Evolutionary conservation across 768 basidiomycete genomes (phyloP).

Genomic region (Hirschioporus abietinus): DNA sequence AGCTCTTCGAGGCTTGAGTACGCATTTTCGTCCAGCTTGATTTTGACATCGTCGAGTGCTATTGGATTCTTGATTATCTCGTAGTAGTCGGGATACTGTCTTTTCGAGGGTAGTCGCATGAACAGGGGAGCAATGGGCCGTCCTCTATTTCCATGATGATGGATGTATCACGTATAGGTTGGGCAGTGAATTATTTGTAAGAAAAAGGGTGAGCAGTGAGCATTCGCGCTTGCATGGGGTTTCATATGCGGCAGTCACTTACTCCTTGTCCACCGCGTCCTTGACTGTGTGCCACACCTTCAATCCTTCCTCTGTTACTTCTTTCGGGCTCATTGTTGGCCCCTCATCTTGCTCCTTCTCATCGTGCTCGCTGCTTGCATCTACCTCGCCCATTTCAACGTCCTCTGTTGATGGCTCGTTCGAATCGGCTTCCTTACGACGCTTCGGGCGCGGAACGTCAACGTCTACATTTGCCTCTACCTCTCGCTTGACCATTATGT

Average conservation of each 20-base stretch:
- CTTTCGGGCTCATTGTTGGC: background rate
- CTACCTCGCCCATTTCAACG: slow-evolving; percentile 24
- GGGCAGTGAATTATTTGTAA: slow-evolving; percentile 19
- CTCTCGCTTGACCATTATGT: slow-evolving; percentile 46
- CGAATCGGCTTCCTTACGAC: slow-evolving; percentile 38
- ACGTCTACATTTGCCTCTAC: slow-evolving; percentile 32
- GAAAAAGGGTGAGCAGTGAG: slow-evolving; percentile 38
- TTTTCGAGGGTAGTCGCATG: slow-evolving; percentile 63
- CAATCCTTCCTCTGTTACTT: slow-evolving; percentile 54
- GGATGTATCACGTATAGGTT: slow-evolving; percentile 21
- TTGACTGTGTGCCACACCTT: slow-evolving; percentile 73
- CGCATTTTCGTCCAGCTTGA: slow-evolving; percentile 51
- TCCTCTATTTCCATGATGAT: slow-evolving; percentile 41
- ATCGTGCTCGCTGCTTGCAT: background rate
- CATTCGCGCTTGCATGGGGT: slow-evolving; percentile 25
- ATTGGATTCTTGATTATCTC: slow-evolving; percentile 73
- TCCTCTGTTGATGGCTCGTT: slow-evolving; percentile 36
- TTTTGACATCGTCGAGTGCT: slow-evolving; percentile 85
- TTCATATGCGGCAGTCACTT: slow-evolving; percentile 39
- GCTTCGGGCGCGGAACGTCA: slow-evolving; percentile 45
- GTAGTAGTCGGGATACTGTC: slow-evolving; percentile 86
- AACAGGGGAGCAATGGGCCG: slow-evolving; percentile 60
- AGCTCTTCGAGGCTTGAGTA: slow-evolving; percentile 66
- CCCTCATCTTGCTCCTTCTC: slow-evolving; percentile 3
- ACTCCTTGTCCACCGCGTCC: slow-evolving; percentile 86